Evolutionary conservation across 257 asterid species (phyloP).

Genomic region (Catharanthus roseus): DNA sequence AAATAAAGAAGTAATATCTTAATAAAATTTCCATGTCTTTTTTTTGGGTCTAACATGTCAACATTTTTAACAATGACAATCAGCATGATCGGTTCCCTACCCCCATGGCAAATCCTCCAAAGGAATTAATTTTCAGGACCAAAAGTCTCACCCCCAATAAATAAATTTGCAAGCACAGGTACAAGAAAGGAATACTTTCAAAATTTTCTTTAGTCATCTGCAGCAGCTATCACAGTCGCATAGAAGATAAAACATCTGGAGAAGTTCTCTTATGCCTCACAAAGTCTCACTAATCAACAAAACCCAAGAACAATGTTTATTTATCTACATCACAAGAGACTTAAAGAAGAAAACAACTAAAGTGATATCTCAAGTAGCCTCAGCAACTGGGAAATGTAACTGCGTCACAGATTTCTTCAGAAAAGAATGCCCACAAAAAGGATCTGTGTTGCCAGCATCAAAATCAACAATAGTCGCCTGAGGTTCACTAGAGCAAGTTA

Average conservation of each 20-base stretch:
- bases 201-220: background rate
- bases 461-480: conserved; percentile 18
- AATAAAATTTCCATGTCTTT: too few species aligned
- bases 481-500: conserved; percentile 15
- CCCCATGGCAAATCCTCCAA: too few species aligned
- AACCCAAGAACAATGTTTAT: conserved; percentile 13
- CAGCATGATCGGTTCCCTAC: too few species aligned
- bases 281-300: conserved; percentile 10
- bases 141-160: background rate
- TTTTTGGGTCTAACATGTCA: too few species aligned
- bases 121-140: too few species aligned
- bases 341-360: background rate
- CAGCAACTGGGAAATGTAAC: conserved; percentile 35
- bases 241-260: background rate
- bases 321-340: conserved; percentile 23
- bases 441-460: conserved; percentile 26
- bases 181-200: background rate
- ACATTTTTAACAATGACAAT: too few species aligned
- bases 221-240: background rate
- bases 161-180: background rate
- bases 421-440: conserved; percentile 37
- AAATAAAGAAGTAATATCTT: too few species aligned
- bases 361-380: conserved; percentile 31
- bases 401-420: conserved; percentile 29
- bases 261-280: conserved; percentile 2